These are phyloP conservation scores for Zygotorulaspora florentina DNA, from an alignment of 805 yeast genomes.

Conservation along the genomic window DNA sequence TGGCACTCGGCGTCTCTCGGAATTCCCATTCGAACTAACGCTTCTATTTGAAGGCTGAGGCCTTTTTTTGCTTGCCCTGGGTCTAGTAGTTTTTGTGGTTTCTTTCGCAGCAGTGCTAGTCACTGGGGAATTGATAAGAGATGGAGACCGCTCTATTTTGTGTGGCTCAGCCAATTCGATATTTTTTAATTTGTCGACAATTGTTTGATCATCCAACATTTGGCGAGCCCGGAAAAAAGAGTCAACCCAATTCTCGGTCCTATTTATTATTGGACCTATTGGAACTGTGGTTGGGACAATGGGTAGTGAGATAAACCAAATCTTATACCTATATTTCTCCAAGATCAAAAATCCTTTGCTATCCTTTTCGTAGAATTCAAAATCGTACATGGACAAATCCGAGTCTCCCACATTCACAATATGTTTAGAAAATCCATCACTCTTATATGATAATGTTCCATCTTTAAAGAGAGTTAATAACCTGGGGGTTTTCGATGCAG, in stretches of 20 bases:
- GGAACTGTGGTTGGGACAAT: slow-evolving; percentile 16
- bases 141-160: slow-evolving; percentile 3
- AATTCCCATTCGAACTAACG: neutral
- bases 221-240: slow-evolving; percentile 64
- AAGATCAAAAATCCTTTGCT: slow-evolving; percentile 60
- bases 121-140: slow-evolving; percentile 1
- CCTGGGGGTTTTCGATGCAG: slow-evolving; percentile 9
- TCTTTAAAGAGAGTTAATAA: slow-evolving; percentile 19
- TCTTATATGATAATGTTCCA: slow-evolving; percentile 21
- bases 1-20: neutral
- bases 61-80: neutral
- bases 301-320: slow-evolving; percentile 54
- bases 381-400: slow-evolving; percentile 72
- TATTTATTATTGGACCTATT: slow-evolving; percentile 44
- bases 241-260: slow-evolving; percentile 60
- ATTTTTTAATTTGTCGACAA: slow-evolving; percentile 10
- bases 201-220: slow-evolving; percentile 37
- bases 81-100: neutral
- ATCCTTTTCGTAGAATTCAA: slow-evolving; percentile 61
- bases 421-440: slow-evolving; percentile 6
- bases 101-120: neutral
- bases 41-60: neutral
- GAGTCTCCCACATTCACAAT: slow-evolving; percentile 37
- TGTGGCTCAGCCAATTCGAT: slow-evolving; percentile 10
- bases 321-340: slow-evolving; percentile 54